Conservation (phyloP, 257 asterid species). For the Penstemon newberryi region DNA sequence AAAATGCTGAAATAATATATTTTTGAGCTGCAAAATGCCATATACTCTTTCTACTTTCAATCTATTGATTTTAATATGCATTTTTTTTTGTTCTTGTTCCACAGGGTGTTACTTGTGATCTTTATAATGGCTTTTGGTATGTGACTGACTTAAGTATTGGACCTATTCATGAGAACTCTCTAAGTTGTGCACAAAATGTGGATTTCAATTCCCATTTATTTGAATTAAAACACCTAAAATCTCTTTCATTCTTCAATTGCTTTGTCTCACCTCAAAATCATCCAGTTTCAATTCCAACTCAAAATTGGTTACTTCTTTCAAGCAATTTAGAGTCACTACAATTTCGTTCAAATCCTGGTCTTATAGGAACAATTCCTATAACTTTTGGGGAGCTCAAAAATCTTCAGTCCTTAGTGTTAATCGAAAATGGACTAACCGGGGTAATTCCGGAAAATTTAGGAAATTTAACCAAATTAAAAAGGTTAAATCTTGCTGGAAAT, state of each 20-base stretch:
- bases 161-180: slow-evolving; percentile 84
- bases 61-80: background rate
- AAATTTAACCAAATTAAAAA: slow-evolving; percentile 45
- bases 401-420: slow-evolving; percentile 75
- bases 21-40: no score
- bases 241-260: slow-evolving; percentile 78
- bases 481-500: slow-evolving; percentile 66
- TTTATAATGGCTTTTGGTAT: slow-evolving; percentile 80
- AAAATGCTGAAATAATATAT: no score
- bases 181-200: slow-evolving; percentile 59
- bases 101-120: slow-evolving; percentile 97
- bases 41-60: background rate
- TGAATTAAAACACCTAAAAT: slow-evolving; percentile 57
- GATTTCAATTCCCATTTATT: slow-evolving; percentile 57
- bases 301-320: slow-evolving; percentile 59
- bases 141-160: slow-evolving; percentile 81
- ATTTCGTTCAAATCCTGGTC: slow-evolving; percentile 72
- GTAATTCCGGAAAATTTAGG: slow-evolving; percentile 61
- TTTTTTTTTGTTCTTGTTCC: background rate
- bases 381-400: slow-evolving; percentile 55
- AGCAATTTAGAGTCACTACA: slow-evolving; percentile 61
- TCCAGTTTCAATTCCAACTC: slow-evolving; percentile 52
- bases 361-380: slow-evolving; percentile 60
- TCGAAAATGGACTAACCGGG: slow-evolving; percentile 63
- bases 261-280: slow-evolving; percentile 39